Base-by-base conservation (phyloP, 768 basidiomycete species). In the Gloeopeniophorella convolvens region DNA sequence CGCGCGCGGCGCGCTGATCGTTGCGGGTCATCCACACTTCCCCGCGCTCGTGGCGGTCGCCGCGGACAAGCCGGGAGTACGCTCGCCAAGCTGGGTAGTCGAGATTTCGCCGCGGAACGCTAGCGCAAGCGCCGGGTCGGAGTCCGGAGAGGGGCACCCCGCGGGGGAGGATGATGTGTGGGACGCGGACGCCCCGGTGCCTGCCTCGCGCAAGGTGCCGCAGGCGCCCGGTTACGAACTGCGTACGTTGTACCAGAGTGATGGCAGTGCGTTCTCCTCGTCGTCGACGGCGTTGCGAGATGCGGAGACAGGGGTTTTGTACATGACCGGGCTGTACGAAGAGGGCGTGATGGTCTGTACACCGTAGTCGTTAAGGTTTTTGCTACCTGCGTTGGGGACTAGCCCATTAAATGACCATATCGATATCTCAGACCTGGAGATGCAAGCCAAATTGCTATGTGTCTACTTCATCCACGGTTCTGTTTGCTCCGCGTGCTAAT, bases 221-320 rank as follows among this genome's bases (percentile, higher is more conserved):
- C 58, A 61, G 13, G 61, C 67, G 23, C 55, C 53, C 9, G 67
- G 66, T 2, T 68, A 74, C 57, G 69, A 71, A 28, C 47, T 85
- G 26, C 70, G 74, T 59, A 85, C 85, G 0, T 55, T 88, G n/a
- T 87, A 84, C 67, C 85, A 84, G 66, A 87, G 85, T 57, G 70
- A 80, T 53, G 85, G 85, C n/a, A 68, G 72, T 3, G 73, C 73
- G 5, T 83, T 83, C 58, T 71, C 74, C 12, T 66, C 73, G 2
- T 78, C 80, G 13, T 66, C 72, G 7, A 81, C 80, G 7, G 75
- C 70, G 1, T 50, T 85, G 55, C 62, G 70, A 30, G 83, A 85
- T 61, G 64, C 70, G 0, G 57, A 64, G 11, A 72, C 75, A 0
- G 78, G 77, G 0, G 59, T 56, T 0, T 59, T 84, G 13, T 84